Percentiles rank a stretch among this genome's conserved stretches.
Evolutionary conservation across 306 rosid genomes (phyloP).

Genomic region (Calophaca sinica): DNA sequence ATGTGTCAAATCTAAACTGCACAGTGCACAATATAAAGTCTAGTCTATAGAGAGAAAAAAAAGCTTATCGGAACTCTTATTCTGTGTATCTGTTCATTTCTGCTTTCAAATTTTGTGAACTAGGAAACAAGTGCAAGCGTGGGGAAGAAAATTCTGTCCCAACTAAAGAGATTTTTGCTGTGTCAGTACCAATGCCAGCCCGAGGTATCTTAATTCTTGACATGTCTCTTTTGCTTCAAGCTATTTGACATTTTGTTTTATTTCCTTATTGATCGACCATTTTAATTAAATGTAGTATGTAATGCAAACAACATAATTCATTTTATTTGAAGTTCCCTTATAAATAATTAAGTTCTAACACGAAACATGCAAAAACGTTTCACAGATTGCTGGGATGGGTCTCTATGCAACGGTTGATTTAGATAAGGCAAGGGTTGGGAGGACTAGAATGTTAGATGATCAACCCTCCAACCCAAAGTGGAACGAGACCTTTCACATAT

Average conservation of each 20-base stretch:
- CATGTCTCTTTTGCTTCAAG: background rate
- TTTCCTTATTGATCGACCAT: no score
- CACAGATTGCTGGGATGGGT: constrained; percentile 54
- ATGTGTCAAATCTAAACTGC: constrained; percentile 1
- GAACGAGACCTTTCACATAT: constrained; percentile 67
- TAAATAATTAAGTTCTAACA: background rate
- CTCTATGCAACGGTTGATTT: constrained; percentile 86
- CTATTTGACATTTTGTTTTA: background rate
- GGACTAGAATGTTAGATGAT: constrained; percentile 54
- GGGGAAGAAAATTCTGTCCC: constrained; percentile 55
- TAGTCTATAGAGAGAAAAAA: background rate
- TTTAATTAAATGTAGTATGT: background rate
- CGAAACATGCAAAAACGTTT: background rate
- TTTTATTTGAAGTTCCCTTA: constrained; percentile 14
- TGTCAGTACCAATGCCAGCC: constrained; percentile 49
- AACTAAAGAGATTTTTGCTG: constrained; percentile 57
- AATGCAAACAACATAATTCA: background rate
- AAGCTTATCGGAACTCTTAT: constrained; percentile 28
- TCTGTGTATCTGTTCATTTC: background rate
- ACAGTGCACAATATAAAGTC: background rate
- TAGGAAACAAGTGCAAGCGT: constrained; percentile 51
- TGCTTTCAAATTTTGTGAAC: constrained; percentile 33
- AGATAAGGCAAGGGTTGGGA: constrained; percentile 69
- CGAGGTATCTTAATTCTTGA: constrained; percentile 53
- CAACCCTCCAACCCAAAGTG: constrained; percentile 57